Percentiles rank a stretch among this genome's conserved stretches.
Evolutionary conservation across 1,139 yeast species (phyloP).

Genomic region (Pichia sp.): DNA sequence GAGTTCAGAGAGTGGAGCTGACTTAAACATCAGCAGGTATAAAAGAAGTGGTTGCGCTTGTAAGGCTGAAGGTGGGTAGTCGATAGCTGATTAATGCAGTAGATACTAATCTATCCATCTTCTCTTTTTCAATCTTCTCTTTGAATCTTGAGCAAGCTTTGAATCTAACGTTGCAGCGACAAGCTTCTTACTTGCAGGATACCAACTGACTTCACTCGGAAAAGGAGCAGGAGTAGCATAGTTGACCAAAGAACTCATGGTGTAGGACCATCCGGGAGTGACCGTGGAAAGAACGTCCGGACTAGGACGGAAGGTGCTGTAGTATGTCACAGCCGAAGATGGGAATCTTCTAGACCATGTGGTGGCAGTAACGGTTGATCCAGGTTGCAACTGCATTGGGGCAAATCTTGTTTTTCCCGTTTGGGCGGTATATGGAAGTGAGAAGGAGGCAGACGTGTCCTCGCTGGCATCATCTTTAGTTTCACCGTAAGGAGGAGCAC

Average conservation of each 20-base stretch:
- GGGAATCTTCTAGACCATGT: conserved; percentile 59
- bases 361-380: conserved; percentile 55
- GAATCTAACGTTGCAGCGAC: conserved; percentile 26
- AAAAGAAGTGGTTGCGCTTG: too few species aligned
- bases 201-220: conserved; percentile 54
- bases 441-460: conserved; percentile 31
- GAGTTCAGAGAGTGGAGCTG: too few species aligned
- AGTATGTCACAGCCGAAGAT: conserved; percentile 59
- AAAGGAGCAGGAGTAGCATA: conserved; percentile 61
- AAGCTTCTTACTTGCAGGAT: conserved; percentile 29
- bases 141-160: conserved; percentile 11
- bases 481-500: conserved; percentile 39
- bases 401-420: conserved; percentile 74
- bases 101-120: conserved; percentile 29
- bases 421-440: conserved; percentile 64
- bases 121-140: conserved; percentile 21
- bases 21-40: too few species aligned
- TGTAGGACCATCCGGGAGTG: conserved; percentile 81
- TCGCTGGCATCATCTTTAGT: conserved; percentile 22
- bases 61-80: too few species aligned
- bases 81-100: too few species aligned
- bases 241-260: conserved; percentile 56
- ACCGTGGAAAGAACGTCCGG: conserved; percentile 53
- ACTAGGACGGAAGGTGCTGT: conserved; percentile 34
- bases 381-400: conserved; percentile 90